These are phyloP conservation scores for Leishmania aethiopica DNA, from an alignment of 208 protist genomes.

Conservation along the genomic window DNA sequence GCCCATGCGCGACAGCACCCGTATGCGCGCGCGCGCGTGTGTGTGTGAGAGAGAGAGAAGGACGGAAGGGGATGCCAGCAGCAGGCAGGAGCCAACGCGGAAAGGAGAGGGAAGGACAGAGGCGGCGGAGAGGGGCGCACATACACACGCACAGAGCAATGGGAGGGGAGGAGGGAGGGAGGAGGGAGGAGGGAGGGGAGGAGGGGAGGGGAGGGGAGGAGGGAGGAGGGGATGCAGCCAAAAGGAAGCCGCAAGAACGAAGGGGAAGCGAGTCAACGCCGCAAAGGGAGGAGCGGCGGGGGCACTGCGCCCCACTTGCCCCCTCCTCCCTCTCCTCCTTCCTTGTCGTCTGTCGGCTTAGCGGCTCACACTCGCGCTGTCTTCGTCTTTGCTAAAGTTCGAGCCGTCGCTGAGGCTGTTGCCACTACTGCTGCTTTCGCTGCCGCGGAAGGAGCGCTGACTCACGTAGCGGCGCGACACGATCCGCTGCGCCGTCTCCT, in stretches of 20 bases:
- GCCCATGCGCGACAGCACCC: no score
- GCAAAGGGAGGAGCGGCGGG: no score
- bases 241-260: neutral
- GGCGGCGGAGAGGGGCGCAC: no score
- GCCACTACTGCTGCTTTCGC: neutral
- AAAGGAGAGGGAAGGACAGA: no score
- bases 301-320: no score
- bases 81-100: no score
- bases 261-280: neutral
- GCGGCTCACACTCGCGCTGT: neutral
- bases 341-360: neutral
- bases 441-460: constrained; percentile 19
- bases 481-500: constrained; percentile 20
- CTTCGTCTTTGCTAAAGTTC: constrained; percentile 6
- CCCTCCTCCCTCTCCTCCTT: neutral
- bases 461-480: constrained; percentile 33
- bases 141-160: neutral
- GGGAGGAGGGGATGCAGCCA: neutral
- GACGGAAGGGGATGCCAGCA: no score
- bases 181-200: neutral
- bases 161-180: neutral
- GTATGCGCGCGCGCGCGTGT: no score
- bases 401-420: neutral
- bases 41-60: no score
- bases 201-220: neutral